Conservation (phyloP, 345 rosid species). For the Gossypioides kirkii region DNA sequence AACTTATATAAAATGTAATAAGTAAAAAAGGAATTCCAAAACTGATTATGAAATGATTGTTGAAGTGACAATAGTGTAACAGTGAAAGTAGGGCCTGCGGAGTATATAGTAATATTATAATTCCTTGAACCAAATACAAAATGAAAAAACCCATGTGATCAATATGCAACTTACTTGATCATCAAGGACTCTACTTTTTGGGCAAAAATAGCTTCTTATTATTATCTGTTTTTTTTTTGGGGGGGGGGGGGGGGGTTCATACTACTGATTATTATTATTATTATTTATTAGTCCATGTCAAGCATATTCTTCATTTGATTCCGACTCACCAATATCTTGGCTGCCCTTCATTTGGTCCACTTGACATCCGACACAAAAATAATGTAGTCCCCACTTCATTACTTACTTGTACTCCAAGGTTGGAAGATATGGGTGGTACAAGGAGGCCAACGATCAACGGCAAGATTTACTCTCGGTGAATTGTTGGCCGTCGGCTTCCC, state of each 20-base stretch:
- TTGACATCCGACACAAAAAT: background rate
- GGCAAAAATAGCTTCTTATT: background rate
- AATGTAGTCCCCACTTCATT: background rate
- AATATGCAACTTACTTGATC: background rate
- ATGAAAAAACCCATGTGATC: background rate
- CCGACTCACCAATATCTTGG: background rate
- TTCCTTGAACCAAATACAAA: background rate
- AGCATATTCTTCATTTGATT: background rate
- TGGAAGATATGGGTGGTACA: conserved; percentile 6
- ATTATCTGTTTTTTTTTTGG: too few relatives aligned
- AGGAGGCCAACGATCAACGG: conserved; percentile 17
- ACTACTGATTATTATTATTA: too few relatives aligned
- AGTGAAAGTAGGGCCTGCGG: background rate
- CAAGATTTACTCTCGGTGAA: background rate
- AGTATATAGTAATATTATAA: background rate
- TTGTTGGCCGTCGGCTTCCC: conserved; percentile 35
- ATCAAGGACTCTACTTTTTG: background rate
- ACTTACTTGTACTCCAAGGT: background rate
- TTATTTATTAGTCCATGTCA: background rate
- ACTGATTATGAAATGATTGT: too few relatives aligned
- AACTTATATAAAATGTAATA: too few relatives aligned
- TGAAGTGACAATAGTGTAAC: background rate
- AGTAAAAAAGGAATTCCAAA: too few relatives aligned
- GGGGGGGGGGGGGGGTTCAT: too few relatives aligned
- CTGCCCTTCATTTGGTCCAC: background rate